These are phyloP conservation scores for Avena eriantha DNA, from an alignment of 176 grass and related monocot genomes.

Conservation along the genomic window DNA sequence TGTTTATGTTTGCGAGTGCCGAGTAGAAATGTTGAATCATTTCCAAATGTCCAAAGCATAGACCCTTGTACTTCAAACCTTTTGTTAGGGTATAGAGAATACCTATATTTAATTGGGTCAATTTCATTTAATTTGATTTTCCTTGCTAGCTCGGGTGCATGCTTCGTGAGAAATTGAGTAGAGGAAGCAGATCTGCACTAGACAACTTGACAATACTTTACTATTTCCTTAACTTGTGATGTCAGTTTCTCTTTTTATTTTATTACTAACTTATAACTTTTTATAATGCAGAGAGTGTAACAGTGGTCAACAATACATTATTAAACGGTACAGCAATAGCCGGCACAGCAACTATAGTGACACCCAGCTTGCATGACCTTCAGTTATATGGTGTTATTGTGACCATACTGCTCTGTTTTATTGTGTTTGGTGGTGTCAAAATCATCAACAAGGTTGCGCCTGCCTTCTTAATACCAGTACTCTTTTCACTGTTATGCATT, in stretches of 20 bases:
- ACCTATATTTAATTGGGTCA: background rate
- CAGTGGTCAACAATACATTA: constrained; percentile 81
- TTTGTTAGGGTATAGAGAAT: constrained; percentile 24
- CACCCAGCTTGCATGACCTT: constrained; percentile 92
- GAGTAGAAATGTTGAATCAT: constrained; percentile 11
- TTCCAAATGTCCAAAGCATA: background rate
- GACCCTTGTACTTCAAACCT: background rate
- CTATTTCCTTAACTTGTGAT: constrained; percentile 24
- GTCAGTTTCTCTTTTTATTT: constrained; percentile 18
- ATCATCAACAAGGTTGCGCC: constrained; percentile 97
- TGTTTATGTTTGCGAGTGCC: constrained; percentile 27
- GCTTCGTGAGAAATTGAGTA: constrained; percentile 6
- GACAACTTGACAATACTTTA: background rate
- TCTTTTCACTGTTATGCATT: constrained; percentile 93
- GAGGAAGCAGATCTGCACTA: constrained; percentile 1
- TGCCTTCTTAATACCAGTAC: constrained; percentile 90
- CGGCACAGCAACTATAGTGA: constrained; percentile 76
- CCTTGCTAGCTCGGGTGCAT: background rate
- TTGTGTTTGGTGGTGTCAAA: constrained; percentile 99
- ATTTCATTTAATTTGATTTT: constrained; percentile 8
- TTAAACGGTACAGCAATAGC: constrained; percentile 66
- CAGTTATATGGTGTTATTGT: constrained; percentile 96
- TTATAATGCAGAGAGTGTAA: constrained; percentile 80
- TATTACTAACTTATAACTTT: constrained; percentile 24
- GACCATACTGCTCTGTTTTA: constrained; percentile 91